These are phyloP conservation scores for Sinapis alba DNA, from an alignment of 441 rosid species.

Conservation along the genomic window DNA sequence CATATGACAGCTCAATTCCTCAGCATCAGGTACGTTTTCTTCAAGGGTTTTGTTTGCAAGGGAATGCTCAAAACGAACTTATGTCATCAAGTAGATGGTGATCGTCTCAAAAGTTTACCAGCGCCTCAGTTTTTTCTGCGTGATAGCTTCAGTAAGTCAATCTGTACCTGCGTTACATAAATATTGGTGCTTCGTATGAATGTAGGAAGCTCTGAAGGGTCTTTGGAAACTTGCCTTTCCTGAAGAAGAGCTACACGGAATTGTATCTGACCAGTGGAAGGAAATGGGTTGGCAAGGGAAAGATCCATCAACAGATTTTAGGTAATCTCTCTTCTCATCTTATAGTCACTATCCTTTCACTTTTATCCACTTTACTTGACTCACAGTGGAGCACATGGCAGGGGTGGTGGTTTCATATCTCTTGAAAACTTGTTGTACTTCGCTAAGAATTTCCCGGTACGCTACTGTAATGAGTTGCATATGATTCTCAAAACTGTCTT, in stretches of 20 bases:
- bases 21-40: conserved; percentile 75
- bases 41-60: not conserved
- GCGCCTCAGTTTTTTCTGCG: not conserved
- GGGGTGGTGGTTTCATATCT: conserved; percentile 97
- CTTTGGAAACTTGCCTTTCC: conserved; percentile 90
- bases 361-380: not conserved
- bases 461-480: not conserved
- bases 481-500: not conserved
- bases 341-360: not conserved
- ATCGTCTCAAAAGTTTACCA: not conserved
- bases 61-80: conserved; percentile 1
- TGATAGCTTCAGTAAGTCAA: conserved; percentile 1
- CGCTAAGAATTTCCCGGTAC: conserved; percentile 75
- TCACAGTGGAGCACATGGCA: conserved; percentile 39
- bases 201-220: conserved; percentile 77
- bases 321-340: conserved; percentile 45
- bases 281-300: conserved; percentile 99
- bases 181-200: not conserved
- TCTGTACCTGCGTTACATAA: conserved; percentile 1
- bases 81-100: not conserved
- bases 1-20: conserved; percentile 81
- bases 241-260: conserved; percentile 66
- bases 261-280: conserved; percentile 94
- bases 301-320: conserved; percentile 96
- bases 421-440: conserved; percentile 88